Evolutionary conservation across 1,139 yeast genomes (phyloP).

Genomic region (Pichia norvegensis): DNA sequence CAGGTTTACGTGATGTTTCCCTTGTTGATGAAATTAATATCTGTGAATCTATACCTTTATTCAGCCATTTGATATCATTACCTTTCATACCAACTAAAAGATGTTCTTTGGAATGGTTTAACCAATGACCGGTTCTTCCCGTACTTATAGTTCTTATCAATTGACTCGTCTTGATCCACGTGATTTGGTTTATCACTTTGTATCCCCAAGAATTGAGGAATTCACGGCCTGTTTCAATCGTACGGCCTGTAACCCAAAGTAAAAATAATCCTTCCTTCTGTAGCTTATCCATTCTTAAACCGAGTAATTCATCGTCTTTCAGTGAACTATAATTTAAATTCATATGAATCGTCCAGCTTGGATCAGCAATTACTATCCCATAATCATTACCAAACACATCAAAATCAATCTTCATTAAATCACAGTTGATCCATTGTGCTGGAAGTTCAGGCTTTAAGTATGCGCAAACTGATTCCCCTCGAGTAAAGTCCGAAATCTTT

Average conservation of each 20-base stretch:
- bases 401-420: conserved; percentile 66
- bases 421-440: conserved; percentile 84
- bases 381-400: conserved; percentile 61
- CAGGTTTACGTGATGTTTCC: conserved; percentile 88
- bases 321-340: conserved; percentile 71
- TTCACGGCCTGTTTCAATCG: conserved; percentile 77
- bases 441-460: conserved; percentile 32
- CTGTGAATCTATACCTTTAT: conserved; percentile 60
- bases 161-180: conserved; percentile 90
- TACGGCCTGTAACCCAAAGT: conserved; percentile 92
- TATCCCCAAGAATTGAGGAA: conserved; percentile 83
- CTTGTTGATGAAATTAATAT: conserved; percentile 75
- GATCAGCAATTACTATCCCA: conserved; percentile 84
- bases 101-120: conserved; percentile 92
- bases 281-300: conserved; percentile 55
- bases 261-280: conserved; percentile 80
- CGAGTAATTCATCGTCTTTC: conserved; percentile 61
- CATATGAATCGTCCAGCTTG: conserved; percentile 87
- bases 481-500: conserved; percentile 39
- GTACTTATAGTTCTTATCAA: conserved; percentile 83
- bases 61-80: conserved; percentile 63
- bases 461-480: conserved; percentile 41
- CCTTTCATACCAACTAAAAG: conserved; percentile 76
- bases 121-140: conserved; percentile 95
- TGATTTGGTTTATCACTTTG: conserved; percentile 62